Conservation (phyloP, 805 yeast species). For the Lipomyces yamadae region DNA sequence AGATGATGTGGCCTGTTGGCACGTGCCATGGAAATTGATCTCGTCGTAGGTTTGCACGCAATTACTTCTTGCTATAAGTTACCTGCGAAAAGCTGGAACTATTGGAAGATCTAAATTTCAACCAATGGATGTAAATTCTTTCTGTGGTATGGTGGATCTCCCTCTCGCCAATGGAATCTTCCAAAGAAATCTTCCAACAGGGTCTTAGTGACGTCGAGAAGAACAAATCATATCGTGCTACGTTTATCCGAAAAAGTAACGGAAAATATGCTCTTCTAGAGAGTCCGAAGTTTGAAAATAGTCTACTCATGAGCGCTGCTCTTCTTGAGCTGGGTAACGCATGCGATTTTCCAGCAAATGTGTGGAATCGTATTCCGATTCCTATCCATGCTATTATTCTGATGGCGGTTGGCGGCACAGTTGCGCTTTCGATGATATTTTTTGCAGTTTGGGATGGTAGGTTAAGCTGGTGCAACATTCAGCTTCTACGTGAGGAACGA, state of each 20-base stretch:
- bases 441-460: not conserved
- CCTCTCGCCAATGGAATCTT: too few species aligned
- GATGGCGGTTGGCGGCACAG: not conserved
- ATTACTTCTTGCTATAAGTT: too few species aligned
- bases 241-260: not conserved
- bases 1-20: too few species aligned
- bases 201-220: too few species aligned
- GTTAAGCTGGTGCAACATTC: not conserved
- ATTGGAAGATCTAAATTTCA: too few species aligned
- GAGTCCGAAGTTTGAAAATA: not conserved
- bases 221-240: too few species aligned
- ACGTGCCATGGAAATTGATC: too few species aligned
- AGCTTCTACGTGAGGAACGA: conserved; percentile 1
- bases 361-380: not conserved
- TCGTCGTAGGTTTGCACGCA: too few species aligned
- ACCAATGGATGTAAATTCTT: too few species aligned
- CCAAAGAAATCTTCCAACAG: too few species aligned
- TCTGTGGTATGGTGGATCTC: too few species aligned
- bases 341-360: conserved; percentile 3
- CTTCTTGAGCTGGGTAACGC: conserved; percentile 3
- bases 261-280: not conserved
- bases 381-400: not conserved
- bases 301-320: not conserved
- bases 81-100: too few species aligned
- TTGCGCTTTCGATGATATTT: not conserved